Base-by-base conservation (phyloP, 305 asterid species). In the Lippia alba region DNA sequence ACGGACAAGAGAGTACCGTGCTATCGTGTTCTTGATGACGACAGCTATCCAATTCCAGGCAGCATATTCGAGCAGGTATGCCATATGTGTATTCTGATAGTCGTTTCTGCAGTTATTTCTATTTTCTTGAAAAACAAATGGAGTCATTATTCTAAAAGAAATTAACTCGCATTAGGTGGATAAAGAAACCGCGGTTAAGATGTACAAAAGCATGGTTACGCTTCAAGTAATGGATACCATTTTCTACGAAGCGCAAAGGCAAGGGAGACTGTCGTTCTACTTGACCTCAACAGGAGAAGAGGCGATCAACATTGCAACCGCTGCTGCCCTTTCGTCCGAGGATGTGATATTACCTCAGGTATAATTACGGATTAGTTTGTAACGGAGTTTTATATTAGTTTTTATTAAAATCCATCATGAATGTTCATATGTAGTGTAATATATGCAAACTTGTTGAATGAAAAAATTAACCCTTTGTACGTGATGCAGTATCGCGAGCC, bases 251-350 rank as follows among this genome's bases (percentile, higher is more conserved):
- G 94, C 97, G 0, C 99, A 94, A 74, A 82, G 99, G 75, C 97
- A 91, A 63, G 99, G 99, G 63, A 88, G 98, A 75, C 56, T 94
- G 57, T 87, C 96, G 2, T 94, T 94, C 74, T 94, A 90, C 80
- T 18, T 94, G 70, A 92, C 98, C 53, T 82, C 99, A 0, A 59
- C 18, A 12, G 98, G 99, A 10, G 98, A 94, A 74, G 99, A 94
- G 79, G 97, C 96, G 36, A 78, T 90, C 56, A 85, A 78, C 79
- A 81, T 94, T 61, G 99, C 91, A 69, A 87, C 99, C 0, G 99
- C 99, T 19, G 99, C 99, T 61, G 99, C 98, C 15, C 94, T 94
- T 49, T 8, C 86, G 1, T 71, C 82, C 0, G 90, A 94, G n/a
- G 96, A 94, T 54, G 39, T 92, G 64, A 63, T 94, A 34, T 70